Conservation (phyloP, 106 monocot species). For the Phalaenopsis equestris region DNA sequence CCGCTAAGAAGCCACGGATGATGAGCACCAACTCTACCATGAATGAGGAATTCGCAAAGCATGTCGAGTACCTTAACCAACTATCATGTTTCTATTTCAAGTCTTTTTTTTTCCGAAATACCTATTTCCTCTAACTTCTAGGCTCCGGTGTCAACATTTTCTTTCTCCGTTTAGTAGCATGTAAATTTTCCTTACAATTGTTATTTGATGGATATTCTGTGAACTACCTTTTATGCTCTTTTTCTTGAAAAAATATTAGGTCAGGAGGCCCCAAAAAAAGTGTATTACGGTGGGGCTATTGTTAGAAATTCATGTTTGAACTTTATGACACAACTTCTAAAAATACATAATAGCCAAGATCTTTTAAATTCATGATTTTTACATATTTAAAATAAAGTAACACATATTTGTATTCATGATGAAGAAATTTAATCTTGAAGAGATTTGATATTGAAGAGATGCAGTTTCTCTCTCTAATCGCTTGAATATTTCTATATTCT, state of each 20-base stretch:
- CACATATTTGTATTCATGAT: no score
- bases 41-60: conserved; percentile 52
- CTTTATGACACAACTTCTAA: no score
- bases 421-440: no score
- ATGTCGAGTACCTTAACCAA: conserved; percentile 57
- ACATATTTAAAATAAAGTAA: no score
- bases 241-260: no score
- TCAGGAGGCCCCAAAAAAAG: no score
- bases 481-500: background rate
- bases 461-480: no score
- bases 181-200: background rate
- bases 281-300: no score
- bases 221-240: background rate
- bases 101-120: background rate
- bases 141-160: background rate
- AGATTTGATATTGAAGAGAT: no score
- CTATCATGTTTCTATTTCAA: conserved; percentile 22
- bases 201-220: background rate
- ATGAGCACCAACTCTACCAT: conserved; percentile 39
- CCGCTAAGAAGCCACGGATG: conserved; percentile 51
- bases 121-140: background rate
- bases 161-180: background rate
- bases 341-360: background rate
- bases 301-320: no score
- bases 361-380: no score